Base-by-base conservation (phyloP, 1,139 yeast genomes). In the Meyerozyma sp. region DNA sequence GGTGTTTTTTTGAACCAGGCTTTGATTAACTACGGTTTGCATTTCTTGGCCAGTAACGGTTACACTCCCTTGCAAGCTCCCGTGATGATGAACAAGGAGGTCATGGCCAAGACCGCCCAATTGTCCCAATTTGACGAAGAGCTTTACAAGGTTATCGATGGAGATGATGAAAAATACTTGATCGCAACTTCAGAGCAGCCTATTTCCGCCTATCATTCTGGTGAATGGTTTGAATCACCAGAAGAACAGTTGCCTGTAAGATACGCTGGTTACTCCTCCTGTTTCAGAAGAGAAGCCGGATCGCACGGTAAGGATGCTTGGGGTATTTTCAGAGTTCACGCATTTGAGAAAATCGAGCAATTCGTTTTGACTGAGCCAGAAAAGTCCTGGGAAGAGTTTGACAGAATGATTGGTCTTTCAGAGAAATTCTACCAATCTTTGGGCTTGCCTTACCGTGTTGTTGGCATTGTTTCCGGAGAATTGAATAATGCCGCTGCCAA, bases 131-230 rank as follows among this genome's bases (percentile, higher is more conserved):
- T 94, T 59, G 99, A 93, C 65, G 98, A 93, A 74, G 98, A 93
- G 69, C 78, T 93, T 58, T 93, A 93, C 75, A 93, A 93, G 72
- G 98, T 94, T 45, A 73, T 87, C 47, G 99, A 93, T 61, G 99
- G 99, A 58, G 90, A 85, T 42, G 98, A 93, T 61, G 98, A 93
- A 71, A 93, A 93, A 74, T 93, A 93, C 65, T 79, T 93, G 66
- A 89, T 94, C 73, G 99, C 99, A 52, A 93, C 99, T 42, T 90
- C 97, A 38, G 99, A 93, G 75, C 99, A 93, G 75, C 99, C 99
- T 55, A 93, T 93, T 57, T 88, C 96, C 50, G 99, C 98, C 27
- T 91, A 86, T 72, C 99, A 93, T 72, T 84, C 97, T 43, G 86
- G 85, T 59, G 99, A 93, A 73, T 94, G 98, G 99, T 94, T 93